Base-by-base conservation (phyloP, 345 rosid genomes). In the Geranium brycei region DNA sequence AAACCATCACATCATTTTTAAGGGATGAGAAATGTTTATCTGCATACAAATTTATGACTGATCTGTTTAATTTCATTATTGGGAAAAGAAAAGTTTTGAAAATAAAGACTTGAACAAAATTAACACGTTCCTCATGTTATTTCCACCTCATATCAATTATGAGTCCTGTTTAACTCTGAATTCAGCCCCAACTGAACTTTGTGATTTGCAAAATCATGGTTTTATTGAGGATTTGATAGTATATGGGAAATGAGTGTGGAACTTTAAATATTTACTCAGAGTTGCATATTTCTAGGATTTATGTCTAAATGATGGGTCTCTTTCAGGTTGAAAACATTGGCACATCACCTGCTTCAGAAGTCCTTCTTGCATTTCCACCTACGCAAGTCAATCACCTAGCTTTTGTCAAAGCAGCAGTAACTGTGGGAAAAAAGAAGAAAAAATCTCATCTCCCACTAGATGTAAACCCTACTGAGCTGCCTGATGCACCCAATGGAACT, bases 301-400 rank as follows among this genome's bases (percentile, higher is more conserved):
- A 47, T 57, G 16, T 57, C 19, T 7, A 10, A 57, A 17, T 69
- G 73, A 47, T 47, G 17, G 58, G 60, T 59, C 59, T 64, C 59
- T 66, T 75, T 59, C 78, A 95, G 99, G 86, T 88, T 15, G 95
- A 88, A 74, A 91, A 88, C 80, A 67, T 68, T 3, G 96, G 96
- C 66, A 79, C 77, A 58, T 58, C 72, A 13, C 68, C 88, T 73
- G 91, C 77, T 69, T 78, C 87, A 61, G 87, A 87, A 62, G 62
- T 95, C 67, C 77, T 95, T 77, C 95, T 95, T 73, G 82, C 99
- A 32, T 95, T 91, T 67, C 79, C 97, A 69, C 90, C 95, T 28
- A 68, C 88, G 3, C 84, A 87, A 69, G 82, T 64, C 58, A 82
- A 88, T 66, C 82, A 80, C 68, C 69, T 95, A 19, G 91, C 99